Percentiles rank a stretch among this genome's conserved stretches.
Evolutionary conservation across 2,329 filamentous ascomycete genomes (phyloP).

Genomic region (Calonectria pseudoturangicola): DNA sequence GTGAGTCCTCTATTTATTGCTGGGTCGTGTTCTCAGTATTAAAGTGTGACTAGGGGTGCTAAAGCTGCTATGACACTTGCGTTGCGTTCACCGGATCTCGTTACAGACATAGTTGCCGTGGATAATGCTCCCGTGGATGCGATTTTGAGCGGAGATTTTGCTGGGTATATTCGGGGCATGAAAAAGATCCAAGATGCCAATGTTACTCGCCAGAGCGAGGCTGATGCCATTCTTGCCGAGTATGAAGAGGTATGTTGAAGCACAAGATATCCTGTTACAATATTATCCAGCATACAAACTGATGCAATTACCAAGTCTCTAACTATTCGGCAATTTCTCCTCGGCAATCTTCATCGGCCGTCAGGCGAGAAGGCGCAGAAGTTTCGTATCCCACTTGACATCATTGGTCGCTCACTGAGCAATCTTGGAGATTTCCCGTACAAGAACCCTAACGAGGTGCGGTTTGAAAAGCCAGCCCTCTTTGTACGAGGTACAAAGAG

Average conservation of each 20-base stretch:
- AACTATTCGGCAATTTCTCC: slow-evolving; percentile 90
- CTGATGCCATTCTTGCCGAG: slow-evolving; percentile 84
- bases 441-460: slow-evolving; percentile 78
- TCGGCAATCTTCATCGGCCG: slow-evolving; percentile 85
- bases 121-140: slow-evolving; percentile 95
- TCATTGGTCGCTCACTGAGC: slow-evolving; percentile 80
- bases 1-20: slow-evolving; percentile 66
- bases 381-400: slow-evolving; percentile 87
- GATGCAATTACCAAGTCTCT: slow-evolving; percentile 68
- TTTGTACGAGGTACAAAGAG: slow-evolving; percentile 87
- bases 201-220: slow-evolving; percentile 83
- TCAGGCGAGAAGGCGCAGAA: slow-evolving; percentile 72
- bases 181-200: slow-evolving; percentile 82
- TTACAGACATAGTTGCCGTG: slow-evolving; percentile 85
- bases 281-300: not conserved
- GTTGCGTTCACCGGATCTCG: slow-evolving; percentile 79
- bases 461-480: slow-evolving; percentile 86
- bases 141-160: slow-evolving; percentile 83
- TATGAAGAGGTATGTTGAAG: slow-evolving; percentile 78
- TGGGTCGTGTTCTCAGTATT: not conserved
- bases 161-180: slow-evolving; percentile 89
- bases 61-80: slow-evolving; percentile 94
- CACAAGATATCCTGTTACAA: not conserved
- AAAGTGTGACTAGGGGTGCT: slow-evolving; percentile 78
- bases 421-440: slow-evolving; percentile 93